Base-by-base conservation (phyloP, 2,329 filamentous ascomycete species). In the Botryosphaeria dothidea region DNA sequence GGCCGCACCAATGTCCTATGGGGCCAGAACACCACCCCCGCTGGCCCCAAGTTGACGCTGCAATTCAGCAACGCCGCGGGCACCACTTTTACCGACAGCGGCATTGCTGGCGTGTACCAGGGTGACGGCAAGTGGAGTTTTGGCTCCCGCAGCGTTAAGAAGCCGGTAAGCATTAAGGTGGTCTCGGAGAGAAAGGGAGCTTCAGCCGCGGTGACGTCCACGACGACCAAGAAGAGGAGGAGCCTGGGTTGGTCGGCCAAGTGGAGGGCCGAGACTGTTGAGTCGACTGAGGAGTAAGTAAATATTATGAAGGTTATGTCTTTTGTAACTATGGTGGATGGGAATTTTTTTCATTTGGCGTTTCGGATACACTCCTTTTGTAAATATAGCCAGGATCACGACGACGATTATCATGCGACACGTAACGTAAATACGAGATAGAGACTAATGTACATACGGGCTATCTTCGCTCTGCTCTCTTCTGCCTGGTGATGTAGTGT, bases 1-100 rank as follows among this genome's bases (percentile, higher is more conserved):
- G 77, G 75, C 43, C 72, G 71, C 31, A 75, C 74, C 17, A 78
- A 77, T 54, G 72, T 78, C 11, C 68, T 72, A 8, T 31, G 21
- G 36, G 75, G 76, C 34, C 31, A 34, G 9, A 15, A 1, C 49
- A 52, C 31, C 11, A 27, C 31, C 34, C 72, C 73, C 17, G 70
- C 71, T 19, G 72, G 71, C 61, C 73, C 71, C 57, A 70, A 57
- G 21, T 70, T 78, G 69, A 69, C 66, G 1, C 57, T 78, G n/a
- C 65, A 71, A 51, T 62, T 77, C 7, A 60, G 63, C 36, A 75
- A 71, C 38, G 70, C 71, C 0, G 69, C 34, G 3, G 70, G 51
- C 13, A 38, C 51, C 1, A 31, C 25, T 13, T 56, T 38, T 31
- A 13, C 23, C 3, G 19, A 19, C 36, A 29, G 21, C 25, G 38